Percentiles rank a stretch among this genome's conserved stretches.
Conservation (phyloP, 1,284 basidiomycete genomes). For the Volvariella volvacea region DNA sequence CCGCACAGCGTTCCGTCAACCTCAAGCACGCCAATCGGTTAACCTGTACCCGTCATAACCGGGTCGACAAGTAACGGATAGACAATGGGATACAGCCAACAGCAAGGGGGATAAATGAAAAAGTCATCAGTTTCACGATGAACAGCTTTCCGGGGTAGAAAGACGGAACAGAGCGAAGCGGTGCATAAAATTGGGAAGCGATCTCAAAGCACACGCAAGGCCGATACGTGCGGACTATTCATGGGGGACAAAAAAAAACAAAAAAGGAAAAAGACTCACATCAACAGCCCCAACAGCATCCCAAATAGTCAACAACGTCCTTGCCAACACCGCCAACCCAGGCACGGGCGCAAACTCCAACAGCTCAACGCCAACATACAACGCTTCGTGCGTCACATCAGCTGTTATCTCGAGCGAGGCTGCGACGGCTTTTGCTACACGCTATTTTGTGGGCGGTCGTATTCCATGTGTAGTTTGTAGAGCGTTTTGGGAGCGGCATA, state of each 20-base stretch:
- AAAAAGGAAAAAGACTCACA: conserved; percentile 30
- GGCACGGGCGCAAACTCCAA: conserved; percentile 51
- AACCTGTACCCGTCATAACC: too few species aligned
- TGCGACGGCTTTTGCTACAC: conserved; percentile 35
- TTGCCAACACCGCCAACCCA: conserved; percentile 46
- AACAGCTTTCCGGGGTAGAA: too few species aligned
- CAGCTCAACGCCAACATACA: conserved; percentile 38
- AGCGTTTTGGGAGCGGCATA: conserved; percentile 2
- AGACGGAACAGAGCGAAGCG: too few species aligned
- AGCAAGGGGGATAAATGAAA: too few species aligned
- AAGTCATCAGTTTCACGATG: too few species aligned
- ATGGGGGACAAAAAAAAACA: too few species aligned
- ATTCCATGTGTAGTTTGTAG: not conserved
- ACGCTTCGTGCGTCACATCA: conserved; percentile 40
- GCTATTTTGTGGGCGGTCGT: conserved; percentile 19
- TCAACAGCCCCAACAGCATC: conserved; percentile 53
- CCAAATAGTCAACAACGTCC: conserved; percentile 53
- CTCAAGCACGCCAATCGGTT: conserved; percentile 46
- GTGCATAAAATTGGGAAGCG: too few species aligned
- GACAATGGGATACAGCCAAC: too few species aligned
- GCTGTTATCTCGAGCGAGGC: conserved; percentile 37
- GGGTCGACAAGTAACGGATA: not conserved
- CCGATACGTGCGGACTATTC: too few species aligned
- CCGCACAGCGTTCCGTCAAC: conserved; percentile 38
- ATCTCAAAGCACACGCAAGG: too few species aligned